phyloP scores from a whole-genome alignment of 805 yeast species.

The Wickerhamiella musiphila region DNA sequence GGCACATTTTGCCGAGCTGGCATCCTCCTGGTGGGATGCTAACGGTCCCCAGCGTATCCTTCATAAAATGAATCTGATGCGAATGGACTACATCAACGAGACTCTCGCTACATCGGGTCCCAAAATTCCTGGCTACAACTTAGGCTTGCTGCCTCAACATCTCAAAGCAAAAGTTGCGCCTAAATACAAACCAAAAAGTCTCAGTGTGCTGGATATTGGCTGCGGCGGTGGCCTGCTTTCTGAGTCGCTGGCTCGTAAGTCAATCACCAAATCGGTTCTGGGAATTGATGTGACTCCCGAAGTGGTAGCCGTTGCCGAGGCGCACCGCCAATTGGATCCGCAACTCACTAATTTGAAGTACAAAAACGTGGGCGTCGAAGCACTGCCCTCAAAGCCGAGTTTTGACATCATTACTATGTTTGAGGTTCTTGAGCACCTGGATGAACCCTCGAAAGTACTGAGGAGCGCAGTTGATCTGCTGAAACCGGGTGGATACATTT shows the following conservation, averaged over 20 bases:
- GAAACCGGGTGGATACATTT: slow-evolving; percentile 66
- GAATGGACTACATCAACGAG: slow-evolving; percentile 72
- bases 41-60: slow-evolving; percentile 83
- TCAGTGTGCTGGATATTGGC: slow-evolving; percentile 68
- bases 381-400: slow-evolving; percentile 26
- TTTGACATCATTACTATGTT: slow-evolving; percentile 77
- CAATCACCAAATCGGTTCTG: slow-evolving; percentile 39
- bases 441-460: slow-evolving; percentile 59
- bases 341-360: slow-evolving; percentile 41
- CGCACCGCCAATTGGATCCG: slow-evolving; percentile 56
- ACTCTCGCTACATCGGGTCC: slow-evolving; percentile 28
- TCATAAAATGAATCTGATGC: slow-evolving; percentile 80
- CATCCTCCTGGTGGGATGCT: slow-evolving; percentile 97
- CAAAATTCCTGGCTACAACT: slow-evolving; percentile 53
- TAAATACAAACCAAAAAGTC: slow-evolving; percentile 39
- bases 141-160: slow-evolving; percentile 43
- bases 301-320: slow-evolving; percentile 61
- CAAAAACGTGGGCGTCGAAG: slow-evolving; percentile 44
- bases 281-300: slow-evolving; percentile 81
- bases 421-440: slow-evolving; percentile 92
- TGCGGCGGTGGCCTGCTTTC: slow-evolving; percentile 96
- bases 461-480: slow-evolving; percentile 50
- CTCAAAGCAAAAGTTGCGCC: slow-evolving; percentile 2
- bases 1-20: slow-evolving; percentile 68
- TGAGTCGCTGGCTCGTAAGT: slow-evolving; percentile 69